phyloP scores from a whole-genome alignment of 192 early-diverging fungal species.

The Linnemannia zychae region DNA sequence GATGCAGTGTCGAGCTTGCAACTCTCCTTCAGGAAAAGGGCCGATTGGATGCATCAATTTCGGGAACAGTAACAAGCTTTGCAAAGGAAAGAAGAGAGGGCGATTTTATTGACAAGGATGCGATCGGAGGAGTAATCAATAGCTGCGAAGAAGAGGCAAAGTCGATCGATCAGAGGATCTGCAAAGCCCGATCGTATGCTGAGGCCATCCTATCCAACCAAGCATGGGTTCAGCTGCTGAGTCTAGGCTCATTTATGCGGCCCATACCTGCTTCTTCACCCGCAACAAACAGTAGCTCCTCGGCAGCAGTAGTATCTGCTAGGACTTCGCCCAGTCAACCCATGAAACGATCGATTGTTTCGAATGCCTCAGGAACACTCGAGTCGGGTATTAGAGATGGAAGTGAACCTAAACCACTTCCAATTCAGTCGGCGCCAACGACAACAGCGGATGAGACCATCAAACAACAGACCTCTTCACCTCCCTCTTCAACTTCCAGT shows the following conservation, averaged over 20 bases:
- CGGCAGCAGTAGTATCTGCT: background rate
- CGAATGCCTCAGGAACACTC: background rate
- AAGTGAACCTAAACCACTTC: constrained; percentile 21
- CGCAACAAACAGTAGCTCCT: background rate
- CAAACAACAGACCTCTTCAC: background rate
- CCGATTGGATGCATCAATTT: background rate
- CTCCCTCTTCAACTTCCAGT: background rate
- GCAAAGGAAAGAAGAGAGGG: background rate
- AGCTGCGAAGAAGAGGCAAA: background rate
- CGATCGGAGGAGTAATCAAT: background rate
- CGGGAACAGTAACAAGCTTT: background rate
- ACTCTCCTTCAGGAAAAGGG: constrained; percentile 10
- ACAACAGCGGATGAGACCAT: background rate
- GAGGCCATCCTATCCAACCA: constrained; percentile 44
- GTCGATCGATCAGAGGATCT: constrained; percentile 5
- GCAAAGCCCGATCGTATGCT: constrained; percentile 16
- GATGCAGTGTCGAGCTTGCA: constrained; percentile 50
- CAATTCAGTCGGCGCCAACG: constrained; percentile 17
- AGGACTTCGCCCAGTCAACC: constrained; percentile 29
- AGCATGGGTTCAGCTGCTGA: constrained; percentile 42
- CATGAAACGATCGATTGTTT: constrained; percentile 6
- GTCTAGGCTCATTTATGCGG: constrained; percentile 42
- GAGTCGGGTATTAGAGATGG: background rate
- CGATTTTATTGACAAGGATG: background rate
- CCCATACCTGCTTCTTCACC: constrained; percentile 12